These are phyloP conservation scores for Chenopodium berlandieri DNA, from an alignment of 148 eudicot genomes.

Conservation along the genomic window DNA sequence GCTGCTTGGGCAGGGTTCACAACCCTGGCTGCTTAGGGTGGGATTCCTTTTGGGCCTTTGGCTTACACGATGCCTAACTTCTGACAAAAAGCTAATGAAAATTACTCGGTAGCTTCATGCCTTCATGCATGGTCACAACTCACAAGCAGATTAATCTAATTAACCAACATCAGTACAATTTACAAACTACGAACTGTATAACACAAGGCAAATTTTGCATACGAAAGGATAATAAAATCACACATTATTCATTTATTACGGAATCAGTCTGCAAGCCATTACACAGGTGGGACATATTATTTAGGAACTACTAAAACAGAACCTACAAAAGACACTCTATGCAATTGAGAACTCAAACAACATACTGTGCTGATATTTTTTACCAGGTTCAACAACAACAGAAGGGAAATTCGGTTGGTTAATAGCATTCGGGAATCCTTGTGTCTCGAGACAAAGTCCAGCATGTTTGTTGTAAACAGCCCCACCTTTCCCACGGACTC, in stretches of 20 bases:
- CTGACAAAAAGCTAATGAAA: no score
- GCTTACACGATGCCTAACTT: no score
- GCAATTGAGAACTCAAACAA: slow-evolving; percentile 75
- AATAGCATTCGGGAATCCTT: slow-evolving; percentile 88
- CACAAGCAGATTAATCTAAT: background rate
- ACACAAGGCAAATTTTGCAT: background rate
- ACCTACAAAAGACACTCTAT: slow-evolving; percentile 17
- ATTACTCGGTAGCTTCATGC: no score
- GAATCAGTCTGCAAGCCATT: background rate
- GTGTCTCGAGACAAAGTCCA: slow-evolving; percentile 85
- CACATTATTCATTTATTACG: background rate
- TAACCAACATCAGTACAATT: background rate
- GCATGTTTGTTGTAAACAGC: slow-evolving; percentile 73
- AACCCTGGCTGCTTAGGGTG: background rate
- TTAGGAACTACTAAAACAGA: background rate
- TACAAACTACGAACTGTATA: background rate
- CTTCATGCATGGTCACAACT: background rate
- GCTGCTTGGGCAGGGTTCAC: background rate
- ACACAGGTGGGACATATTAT: slow-evolving; percentile 9
- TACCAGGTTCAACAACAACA: slow-evolving; percentile 66
- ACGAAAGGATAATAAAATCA: background rate
- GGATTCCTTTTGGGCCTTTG: background rate
- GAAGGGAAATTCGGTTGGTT: slow-evolving; percentile 80
- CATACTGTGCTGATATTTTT: slow-evolving; percentile 84
- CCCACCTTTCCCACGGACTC: slow-evolving; percentile 84